phyloP scores from a whole-genome alignment of 345 rosid species.

The Arabis alpina region DNA sequence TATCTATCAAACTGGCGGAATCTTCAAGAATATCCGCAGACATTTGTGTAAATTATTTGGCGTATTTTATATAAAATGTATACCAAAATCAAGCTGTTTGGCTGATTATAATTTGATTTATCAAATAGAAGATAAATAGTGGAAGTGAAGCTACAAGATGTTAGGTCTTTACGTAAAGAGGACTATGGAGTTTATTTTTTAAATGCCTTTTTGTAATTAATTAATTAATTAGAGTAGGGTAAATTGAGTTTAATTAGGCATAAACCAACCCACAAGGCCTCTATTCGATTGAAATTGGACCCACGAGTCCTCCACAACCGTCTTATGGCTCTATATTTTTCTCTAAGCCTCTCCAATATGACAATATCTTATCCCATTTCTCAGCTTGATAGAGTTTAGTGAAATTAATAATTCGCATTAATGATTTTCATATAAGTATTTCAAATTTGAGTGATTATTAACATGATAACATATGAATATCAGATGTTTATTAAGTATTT shows the following conservation, averaged over 20 bases:
- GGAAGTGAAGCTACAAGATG: background rate
- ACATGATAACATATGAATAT: too few species aligned
- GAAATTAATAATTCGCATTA: too few species aligned
- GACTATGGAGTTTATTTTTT: background rate
- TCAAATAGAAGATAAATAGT: background rate
- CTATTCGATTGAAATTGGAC: background rate
- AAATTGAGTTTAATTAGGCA: background rate
- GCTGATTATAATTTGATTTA: background rate
- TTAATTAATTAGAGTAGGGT: background rate
- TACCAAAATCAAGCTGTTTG: slow-evolving; percentile 4
- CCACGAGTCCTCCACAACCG: background rate
- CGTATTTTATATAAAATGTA: background rate
- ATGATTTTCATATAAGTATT: too few species aligned
- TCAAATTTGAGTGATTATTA: too few species aligned
- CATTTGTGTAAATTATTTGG: slow-evolving; percentile 14
- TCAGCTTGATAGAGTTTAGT: too few species aligned
- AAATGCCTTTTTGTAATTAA: background rate
- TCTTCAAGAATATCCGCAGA: slow-evolving; percentile 14
- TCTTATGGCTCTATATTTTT: background rate
- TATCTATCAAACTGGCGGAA: background rate
- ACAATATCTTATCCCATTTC: too few species aligned
- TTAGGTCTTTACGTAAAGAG: background rate
- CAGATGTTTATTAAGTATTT: too few species aligned
- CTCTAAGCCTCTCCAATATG: background rate
- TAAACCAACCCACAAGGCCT: background rate